A percentile compares a stretch with the other conserved stretches of the same genome.
Conservation (phyloP, 257 asterid genomes). For the Nyctanthes arbortristis region DNA sequence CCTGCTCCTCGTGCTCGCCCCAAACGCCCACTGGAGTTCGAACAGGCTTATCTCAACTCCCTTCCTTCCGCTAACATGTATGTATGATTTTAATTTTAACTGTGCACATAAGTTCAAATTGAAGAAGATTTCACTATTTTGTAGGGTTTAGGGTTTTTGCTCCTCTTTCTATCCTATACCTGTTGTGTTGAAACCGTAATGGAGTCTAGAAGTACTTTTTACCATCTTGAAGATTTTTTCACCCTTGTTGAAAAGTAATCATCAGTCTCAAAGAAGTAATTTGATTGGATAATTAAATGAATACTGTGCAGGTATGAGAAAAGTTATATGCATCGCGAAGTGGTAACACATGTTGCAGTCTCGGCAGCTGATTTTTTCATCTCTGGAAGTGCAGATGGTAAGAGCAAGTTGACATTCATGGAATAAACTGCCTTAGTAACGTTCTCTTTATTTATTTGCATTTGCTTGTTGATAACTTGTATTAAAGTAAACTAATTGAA, state of each 20-base stretch:
- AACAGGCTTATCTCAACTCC: conserved; percentile 81
- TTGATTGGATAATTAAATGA: conserved; percentile 14
- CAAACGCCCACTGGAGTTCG: conserved; percentile 92
- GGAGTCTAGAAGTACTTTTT: neutral
- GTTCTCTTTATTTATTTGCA: neutral
- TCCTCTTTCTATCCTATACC: neutral
- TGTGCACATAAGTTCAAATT: neutral
- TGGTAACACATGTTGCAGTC: conserved; percentile 95
- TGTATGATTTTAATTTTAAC: conserved; percentile 15
- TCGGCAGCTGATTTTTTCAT: conserved; percentile 94
- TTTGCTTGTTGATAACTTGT: neutral
- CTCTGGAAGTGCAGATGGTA: conserved; percentile 93
- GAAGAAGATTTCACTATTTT: neutral
- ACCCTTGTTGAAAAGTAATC: neutral
- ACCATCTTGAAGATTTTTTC: neutral
- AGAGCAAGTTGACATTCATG: neutral
- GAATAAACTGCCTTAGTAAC: neutral
- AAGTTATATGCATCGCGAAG: conserved; percentile 98
- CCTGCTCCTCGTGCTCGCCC: conserved; percentile 69
- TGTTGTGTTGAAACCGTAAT: neutral
- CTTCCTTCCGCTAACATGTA: conserved; percentile 96
- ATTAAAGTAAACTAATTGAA: neutral
- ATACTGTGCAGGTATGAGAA: conserved; percentile 79
- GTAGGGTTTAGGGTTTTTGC: conserved; percentile 31
- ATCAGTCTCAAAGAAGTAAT: neutral